Base-by-base conservation (phyloP, 805 yeast genomes). In the Cyberlindnera xylosilytica region DNA sequence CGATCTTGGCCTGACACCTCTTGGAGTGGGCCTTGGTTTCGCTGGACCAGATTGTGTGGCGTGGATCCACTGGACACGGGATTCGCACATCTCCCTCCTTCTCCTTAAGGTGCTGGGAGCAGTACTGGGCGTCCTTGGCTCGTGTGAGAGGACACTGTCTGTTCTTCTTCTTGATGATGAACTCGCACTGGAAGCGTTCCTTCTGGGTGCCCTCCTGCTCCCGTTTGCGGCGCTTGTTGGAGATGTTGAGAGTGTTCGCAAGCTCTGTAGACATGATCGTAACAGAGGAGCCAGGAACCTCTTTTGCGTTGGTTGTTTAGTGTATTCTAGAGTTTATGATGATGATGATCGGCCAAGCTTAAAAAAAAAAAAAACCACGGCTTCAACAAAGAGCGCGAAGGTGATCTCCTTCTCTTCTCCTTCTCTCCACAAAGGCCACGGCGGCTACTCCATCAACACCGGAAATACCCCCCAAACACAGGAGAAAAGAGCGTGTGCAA, bases 31-130 rank as follows among this genome's bases (percentile, higher is more conserved):
- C 61, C 5, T 66, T 59, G 32, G 87, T 58, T 39, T 75, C 79
- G 33, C 70, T 68, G 36, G 68, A 68, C 87, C 87, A 83, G 0
- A 88, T 79, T 1, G 82, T 74, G 59, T 88, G 97, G 2, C 76
- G 72, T 2, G 83, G 78, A 60, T 87, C 95, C 22, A 82, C 57
- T 0, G 96, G 88, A 63, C 97, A 88, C 6, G 81, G 77, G 0
- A 88, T 72, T 42, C 95, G 63, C 9, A 36, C 34, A 22, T 58
- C 61, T 20, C 44, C 60, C 34, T 48, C 53, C 11, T 37, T 45
- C 36, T 47, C 42, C 39, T 47, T 50, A 54, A 72, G 48, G 58
- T 86, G 95, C 49, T 83, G 83, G 8, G 83, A 76, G 60, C 95
- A 85, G 54, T 60, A 82, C 30, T 60, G 58, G 18, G 68, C 69